Percentiles rank a stretch among this genome's conserved stretches.
phyloP scores from a whole-genome alignment of 2,329 filamentous ascomycete species.

The Monilinia laxa region DNA sequence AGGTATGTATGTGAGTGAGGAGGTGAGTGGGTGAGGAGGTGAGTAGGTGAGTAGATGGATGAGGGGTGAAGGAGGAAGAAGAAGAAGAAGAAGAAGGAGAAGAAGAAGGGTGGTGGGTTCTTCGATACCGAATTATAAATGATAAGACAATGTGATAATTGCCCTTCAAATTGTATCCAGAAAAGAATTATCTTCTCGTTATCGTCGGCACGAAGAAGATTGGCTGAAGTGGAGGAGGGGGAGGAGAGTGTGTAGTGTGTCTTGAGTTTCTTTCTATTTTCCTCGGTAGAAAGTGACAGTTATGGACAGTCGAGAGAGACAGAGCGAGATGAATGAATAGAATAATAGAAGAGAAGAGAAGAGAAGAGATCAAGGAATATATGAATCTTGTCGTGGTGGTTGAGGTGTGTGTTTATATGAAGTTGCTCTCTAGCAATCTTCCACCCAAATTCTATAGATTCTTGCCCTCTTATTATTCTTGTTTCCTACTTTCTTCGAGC shows the following conservation, averaged over 20 bases:
- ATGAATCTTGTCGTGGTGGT: slow-evolving; percentile 22
- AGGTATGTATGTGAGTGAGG: background rate
- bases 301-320: slow-evolving; percentile 31
- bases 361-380: slow-evolving; percentile 22
- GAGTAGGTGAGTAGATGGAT: background rate
- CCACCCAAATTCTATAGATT: slow-evolving; percentile 19
- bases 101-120: background rate
- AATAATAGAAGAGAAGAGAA: too few relatives aligned
- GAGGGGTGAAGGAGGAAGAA: background rate
- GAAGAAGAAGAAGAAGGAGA: background rate
- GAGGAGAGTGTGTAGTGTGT: background rate
- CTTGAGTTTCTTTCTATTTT: slow-evolving; percentile 25
- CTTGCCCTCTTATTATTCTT: background rate
- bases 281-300: slow-evolving; percentile 32
- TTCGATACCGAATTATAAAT: slow-evolving; percentile 16
- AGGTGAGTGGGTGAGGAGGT: too few relatives aligned
- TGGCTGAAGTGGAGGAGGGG: too few relatives aligned
- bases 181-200: slow-evolving; percentile 15
- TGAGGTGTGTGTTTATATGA: slow-evolving; percentile 10
- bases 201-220: slow-evolving; percentile 12
- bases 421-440: slow-evolving; percentile 16
- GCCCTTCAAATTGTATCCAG: slow-evolving; percentile 6
- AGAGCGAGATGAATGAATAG: too few relatives aligned
- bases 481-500: slow-evolving; percentile 19
- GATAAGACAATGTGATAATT: background rate